Evolutionary conservation across 306 rosid species (phyloP).

Genomic region (Ziziphus jujuba): DNA sequence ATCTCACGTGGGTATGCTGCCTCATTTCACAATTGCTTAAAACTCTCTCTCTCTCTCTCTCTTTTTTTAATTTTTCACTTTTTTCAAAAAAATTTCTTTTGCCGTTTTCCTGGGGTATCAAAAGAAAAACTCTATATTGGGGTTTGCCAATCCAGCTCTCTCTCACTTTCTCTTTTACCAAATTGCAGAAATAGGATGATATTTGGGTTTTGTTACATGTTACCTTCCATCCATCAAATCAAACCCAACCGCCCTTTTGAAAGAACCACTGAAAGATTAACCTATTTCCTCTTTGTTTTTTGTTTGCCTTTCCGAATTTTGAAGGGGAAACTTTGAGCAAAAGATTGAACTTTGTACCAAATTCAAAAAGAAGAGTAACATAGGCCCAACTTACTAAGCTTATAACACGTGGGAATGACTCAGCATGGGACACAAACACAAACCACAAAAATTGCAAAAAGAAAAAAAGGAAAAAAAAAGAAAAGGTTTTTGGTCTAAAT

Average conservation of each 20-base stretch:
- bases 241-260: conserved; percentile 29
- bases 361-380: conserved; percentile 35
- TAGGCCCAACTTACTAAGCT: conserved; percentile 33
- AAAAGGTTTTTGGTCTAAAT: conserved; percentile 23
- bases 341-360: conserved; percentile 29
- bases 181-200: conserved; percentile 29
- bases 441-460: neutral
- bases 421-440: conserved; percentile 40
- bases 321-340: conserved; percentile 40
- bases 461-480: neutral
- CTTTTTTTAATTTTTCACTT: conserved; percentile 19
- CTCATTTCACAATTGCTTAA: conserved; percentile 23
- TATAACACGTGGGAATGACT: conserved; percentile 64
- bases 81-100: no score
- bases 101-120: no score
- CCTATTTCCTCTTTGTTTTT: neutral
- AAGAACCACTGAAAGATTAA: conserved; percentile 30
- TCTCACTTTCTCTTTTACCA: conserved; percentile 26
- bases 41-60: conserved; percentile 7
- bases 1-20: conserved; percentile 47
- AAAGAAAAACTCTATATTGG: conserved; percentile 6
- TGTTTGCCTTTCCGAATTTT: conserved; percentile 35
- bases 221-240: conserved; percentile 24
- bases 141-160: conserved; percentile 13
- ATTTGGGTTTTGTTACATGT: conserved; percentile 25